Conservation (phyloP, 163 green algal genomes). For the Scenedesmus sp. region DNA sequence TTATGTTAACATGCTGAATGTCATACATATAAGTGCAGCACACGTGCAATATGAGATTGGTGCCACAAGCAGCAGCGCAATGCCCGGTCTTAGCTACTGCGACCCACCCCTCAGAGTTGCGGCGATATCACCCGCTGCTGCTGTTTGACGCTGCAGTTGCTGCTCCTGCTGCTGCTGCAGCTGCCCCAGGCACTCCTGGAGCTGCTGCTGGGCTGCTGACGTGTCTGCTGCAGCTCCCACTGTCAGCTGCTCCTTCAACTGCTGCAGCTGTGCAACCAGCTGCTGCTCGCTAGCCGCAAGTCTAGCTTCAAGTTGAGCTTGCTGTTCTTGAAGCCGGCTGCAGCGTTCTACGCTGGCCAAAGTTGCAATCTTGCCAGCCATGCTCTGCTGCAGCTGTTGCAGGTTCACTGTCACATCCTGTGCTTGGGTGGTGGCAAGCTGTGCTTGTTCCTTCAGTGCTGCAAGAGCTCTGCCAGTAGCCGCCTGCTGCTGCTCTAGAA, state of each 20-base stretch:
- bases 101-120: background rate
- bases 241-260: background rate
- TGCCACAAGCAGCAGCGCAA: no score
- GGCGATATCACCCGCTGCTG: background rate
- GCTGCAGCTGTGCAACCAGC: background rate
- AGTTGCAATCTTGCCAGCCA: background rate
- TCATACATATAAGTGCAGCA: no score
- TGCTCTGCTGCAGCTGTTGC: background rate
- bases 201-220: background rate
- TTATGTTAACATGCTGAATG: no score
- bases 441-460: background rate
- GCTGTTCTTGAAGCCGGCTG: background rate
- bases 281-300: background rate
- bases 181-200: background rate
- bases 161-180: background rate
- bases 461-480: background rate
- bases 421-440: background rate
- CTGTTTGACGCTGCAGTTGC: background rate
- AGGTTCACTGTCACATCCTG: background rate
- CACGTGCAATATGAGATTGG: no score
- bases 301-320: background rate
- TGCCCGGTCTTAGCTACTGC: no score
- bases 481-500: slow-evolving; percentile 30
- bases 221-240: background rate
- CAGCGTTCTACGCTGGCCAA: background rate